Base-by-base conservation (phyloP, 495 filamentous ascomycete species). In the Hyaloscypha hepaticicola region DNA sequence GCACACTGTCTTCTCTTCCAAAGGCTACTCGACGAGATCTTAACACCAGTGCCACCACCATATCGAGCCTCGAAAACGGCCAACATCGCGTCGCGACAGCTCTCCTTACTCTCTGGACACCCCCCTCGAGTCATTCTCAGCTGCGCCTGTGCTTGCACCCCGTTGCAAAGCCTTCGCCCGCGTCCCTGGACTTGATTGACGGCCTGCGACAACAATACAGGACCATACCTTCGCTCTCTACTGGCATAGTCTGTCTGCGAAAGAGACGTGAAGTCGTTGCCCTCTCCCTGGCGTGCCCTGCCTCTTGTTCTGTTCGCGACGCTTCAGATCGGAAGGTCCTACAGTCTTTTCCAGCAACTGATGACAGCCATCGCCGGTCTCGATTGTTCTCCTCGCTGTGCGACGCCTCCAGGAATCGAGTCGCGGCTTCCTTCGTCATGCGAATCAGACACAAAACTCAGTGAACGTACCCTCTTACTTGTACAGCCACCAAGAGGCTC, bases 401-500 rank as follows among this genome's bases (percentile, higher is more conserved):
- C 69, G 69, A 71, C 66, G 63, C 58, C 27, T 31, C 11, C 60
- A 69, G 65, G 69, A 59, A 69, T 70, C 66, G 68, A 73, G 66
- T 70, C 71, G 68, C 68, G 60, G 66, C 66, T 66, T 53, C 67
- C 68, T 79, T 79, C 79, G 83, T 81, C 79, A 86, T 86, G 84
- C 81, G 81, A 81, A 76, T 82, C 81, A 77, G 73, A 75, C 65
- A 61, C 25, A 77, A 73, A 64, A 69, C 73, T 71, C 79, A 77
- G 79, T 85, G 81, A 80, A 73, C 73, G 72, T 68, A 70, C 70
- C 75, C 75, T 66, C 72, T 73, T 66, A 77, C 73, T 74, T 74
- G 73, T 79, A 74, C 80, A 80, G 82, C 83, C 79, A 80, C 82
- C 79, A 78, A 79, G 82, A 77, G 80, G 78, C 77, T 75, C 77